Evolutionary conservation across 805 yeast species (phyloP).

Genomic region (Spathaspora girioi): DNA sequence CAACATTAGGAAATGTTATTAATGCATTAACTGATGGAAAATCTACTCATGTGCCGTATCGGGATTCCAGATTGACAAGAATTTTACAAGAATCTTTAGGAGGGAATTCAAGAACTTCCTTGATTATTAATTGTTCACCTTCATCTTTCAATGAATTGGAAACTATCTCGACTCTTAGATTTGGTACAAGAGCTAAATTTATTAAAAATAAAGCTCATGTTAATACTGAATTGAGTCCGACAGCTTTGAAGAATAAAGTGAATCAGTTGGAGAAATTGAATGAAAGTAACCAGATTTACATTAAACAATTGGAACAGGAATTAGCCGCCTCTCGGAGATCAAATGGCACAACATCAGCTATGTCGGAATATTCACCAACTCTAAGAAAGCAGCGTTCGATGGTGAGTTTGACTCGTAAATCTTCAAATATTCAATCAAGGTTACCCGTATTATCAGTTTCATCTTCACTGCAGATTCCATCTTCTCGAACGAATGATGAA

Average conservation of each 20-base stretch:
- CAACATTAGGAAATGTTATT: conserved; percentile 78
- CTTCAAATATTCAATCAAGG: not conserved
- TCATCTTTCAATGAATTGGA: conserved; percentile 73
- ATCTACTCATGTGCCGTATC: conserved; percentile 74
- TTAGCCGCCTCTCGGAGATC: conserved; percentile 31
- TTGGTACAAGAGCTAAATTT: conserved; percentile 82
- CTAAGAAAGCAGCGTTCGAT: not conserved
- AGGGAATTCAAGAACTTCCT: conserved; percentile 80
- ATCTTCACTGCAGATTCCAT: not conserved
- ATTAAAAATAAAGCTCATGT: conserved; percentile 67
- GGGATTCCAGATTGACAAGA: conserved; percentile 77
- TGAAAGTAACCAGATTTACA: conserved; percentile 27
- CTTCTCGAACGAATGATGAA: conserved; percentile 8
- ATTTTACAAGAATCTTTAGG: conserved; percentile 79
- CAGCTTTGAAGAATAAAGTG: conserved; percentile 43
- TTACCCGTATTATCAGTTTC: conserved; percentile 3
- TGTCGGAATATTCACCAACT: not conserved
- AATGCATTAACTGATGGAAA: conserved; percentile 70
- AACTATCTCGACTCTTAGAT: conserved; percentile 78
- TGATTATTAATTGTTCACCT: conserved; percentile 85
- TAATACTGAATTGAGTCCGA: conserved; percentile 53
- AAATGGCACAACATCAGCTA: not conserved
- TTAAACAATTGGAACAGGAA: conserved; percentile 40
- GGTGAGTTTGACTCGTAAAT: not conserved
- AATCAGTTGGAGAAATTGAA: conserved; percentile 32